Evolutionary conservation across 1,284 basidiomycete genomes (phyloP).

Genomic region (Wallemia hederae): DNA sequence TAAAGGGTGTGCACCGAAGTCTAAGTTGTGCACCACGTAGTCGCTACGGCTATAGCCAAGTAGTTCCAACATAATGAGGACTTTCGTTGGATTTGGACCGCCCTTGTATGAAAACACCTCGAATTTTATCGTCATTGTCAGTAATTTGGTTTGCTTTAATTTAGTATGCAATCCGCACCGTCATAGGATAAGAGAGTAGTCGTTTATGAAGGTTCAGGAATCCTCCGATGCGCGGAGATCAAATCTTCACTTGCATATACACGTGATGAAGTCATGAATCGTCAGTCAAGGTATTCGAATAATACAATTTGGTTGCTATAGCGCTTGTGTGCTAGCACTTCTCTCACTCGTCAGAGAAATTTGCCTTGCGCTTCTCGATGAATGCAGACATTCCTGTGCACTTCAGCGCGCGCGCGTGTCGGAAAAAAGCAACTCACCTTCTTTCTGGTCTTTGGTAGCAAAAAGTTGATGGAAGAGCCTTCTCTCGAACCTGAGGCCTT

Average conservation of each 20-base stretch:
- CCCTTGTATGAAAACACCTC: background rate
- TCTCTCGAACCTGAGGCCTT: constrained; percentile 19
- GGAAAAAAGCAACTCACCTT: constrained; percentile 27
- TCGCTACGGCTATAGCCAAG: background rate
- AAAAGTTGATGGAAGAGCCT: constrained; percentile 37
- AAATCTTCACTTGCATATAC: too few relatives aligned
- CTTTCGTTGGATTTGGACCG: background rate
- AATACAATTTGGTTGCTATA: background rate
- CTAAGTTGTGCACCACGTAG: background rate
- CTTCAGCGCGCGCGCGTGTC: constrained; percentile 1
- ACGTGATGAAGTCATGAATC: too few relatives aligned
- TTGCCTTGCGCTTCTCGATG: constrained; percentile 79
- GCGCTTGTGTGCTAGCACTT: background rate
- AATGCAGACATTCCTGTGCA: constrained; percentile 81
- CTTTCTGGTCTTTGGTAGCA: constrained; percentile 89
- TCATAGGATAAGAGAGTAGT: too few relatives aligned
- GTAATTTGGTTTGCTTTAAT: background rate
- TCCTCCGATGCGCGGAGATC: too few relatives aligned
- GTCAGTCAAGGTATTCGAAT: too few relatives aligned
- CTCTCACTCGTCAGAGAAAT: constrained; percentile 29
- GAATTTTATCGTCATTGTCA: background rate
- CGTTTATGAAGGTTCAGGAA: too few relatives aligned
- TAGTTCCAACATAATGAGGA: background rate
- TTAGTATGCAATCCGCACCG: background rate
- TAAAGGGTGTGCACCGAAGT: background rate